Evolutionary conservation across 768 basidiomycete species (phyloP).

Genomic region (Lactarius sanguifluus): DNA sequence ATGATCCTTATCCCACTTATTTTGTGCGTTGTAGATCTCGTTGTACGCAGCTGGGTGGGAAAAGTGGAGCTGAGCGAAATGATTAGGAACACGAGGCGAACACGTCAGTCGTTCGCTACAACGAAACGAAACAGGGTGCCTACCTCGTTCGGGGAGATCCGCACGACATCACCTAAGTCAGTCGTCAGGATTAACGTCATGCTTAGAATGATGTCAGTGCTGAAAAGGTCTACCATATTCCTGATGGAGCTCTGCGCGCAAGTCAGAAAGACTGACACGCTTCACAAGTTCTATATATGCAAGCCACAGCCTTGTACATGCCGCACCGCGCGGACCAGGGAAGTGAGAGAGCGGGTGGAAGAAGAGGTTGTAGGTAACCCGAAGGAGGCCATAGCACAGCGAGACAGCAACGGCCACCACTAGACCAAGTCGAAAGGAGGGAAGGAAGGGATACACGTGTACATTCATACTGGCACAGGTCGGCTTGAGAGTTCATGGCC

Average conservation of each 20-base stretch:
- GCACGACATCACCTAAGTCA: slow-evolving; percentile 18
- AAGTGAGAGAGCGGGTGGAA: slow-evolving; percentile 24
- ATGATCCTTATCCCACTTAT: slow-evolving; percentile 42
- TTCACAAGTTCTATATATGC: slow-evolving; percentile 21
- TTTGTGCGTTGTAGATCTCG: slow-evolving; percentile 23
- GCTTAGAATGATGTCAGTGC: not conserved
- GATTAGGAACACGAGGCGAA: not conserved
- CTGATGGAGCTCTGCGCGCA: slow-evolving; percentile 18
- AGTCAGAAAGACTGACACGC: slow-evolving; percentile 13
- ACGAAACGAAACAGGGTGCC: too few relatives aligned
- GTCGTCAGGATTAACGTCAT: not conserved
- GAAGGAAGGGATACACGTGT: slow-evolving; percentile 2
- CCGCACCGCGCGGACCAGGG: slow-evolving; percentile 23
- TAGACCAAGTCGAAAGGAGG: not conserved
- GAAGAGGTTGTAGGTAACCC: slow-evolving; percentile 11
- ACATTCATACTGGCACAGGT: not conserved
- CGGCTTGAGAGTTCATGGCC: not conserved
- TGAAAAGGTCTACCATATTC: slow-evolving; percentile 12
- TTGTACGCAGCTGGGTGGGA: slow-evolving; percentile 16
- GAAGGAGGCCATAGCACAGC: slow-evolving; percentile 5
- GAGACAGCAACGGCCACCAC: not conserved
- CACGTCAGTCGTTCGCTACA: not conserved
- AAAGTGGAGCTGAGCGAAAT: slow-evolving; percentile 18
- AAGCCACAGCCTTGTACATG: slow-evolving; percentile 25
- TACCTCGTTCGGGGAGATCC: slow-evolving; percentile 25